A percentile compares a stretch with the other conserved stretches of the same genome.
phyloP scores from a whole-genome alignment of 768 basidiomycete species.

The Mycena rosella region DNA sequence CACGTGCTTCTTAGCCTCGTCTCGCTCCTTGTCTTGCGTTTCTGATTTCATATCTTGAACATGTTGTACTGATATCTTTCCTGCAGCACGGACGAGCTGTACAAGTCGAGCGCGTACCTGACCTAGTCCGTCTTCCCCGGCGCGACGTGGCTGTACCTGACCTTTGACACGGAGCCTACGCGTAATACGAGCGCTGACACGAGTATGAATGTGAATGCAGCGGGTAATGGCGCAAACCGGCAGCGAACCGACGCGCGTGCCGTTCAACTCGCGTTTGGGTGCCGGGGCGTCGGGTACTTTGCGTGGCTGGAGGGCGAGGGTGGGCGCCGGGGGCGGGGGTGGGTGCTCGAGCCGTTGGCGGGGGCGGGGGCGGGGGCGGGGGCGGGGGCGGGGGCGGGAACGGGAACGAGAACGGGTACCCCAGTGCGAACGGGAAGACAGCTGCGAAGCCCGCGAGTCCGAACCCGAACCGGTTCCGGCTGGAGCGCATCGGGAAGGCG shows the following conservation, averaged over 20 bases:
- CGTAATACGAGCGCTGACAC: background rate
- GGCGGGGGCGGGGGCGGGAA: constrained; percentile 39
- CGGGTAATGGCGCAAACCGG: too few species aligned
- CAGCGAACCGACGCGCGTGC: constrained; percentile 64
- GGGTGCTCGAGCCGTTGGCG: too few species aligned
- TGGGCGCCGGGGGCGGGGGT: constrained; percentile 3
- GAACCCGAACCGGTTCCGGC: constrained; percentile 60
- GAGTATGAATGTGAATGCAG: too few species aligned
- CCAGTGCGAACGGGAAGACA: background rate
- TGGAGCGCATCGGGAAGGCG: constrained; percentile 79
- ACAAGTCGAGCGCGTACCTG: constrained; percentile 79
- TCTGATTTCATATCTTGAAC: too few species aligned
- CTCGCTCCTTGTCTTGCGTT: too few species aligned
- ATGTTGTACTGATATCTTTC: background rate
- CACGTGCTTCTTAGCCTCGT: too few species aligned
- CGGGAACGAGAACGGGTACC: background rate
- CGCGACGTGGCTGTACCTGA: constrained; percentile 19
- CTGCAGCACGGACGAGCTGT: constrained; percentile 78
- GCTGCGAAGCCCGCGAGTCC: background rate
- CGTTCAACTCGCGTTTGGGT: constrained; percentile 79
- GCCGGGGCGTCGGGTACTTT: constrained; percentile 66
- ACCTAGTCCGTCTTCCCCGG: constrained; percentile 43
- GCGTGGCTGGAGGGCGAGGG: constrained; percentile 79
- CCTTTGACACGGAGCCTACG: background rate
- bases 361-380: too few species aligned